phyloP scores from a whole-genome alignment of 176 grass and related monocot species.

The Coix lacrymajobi region DNA sequence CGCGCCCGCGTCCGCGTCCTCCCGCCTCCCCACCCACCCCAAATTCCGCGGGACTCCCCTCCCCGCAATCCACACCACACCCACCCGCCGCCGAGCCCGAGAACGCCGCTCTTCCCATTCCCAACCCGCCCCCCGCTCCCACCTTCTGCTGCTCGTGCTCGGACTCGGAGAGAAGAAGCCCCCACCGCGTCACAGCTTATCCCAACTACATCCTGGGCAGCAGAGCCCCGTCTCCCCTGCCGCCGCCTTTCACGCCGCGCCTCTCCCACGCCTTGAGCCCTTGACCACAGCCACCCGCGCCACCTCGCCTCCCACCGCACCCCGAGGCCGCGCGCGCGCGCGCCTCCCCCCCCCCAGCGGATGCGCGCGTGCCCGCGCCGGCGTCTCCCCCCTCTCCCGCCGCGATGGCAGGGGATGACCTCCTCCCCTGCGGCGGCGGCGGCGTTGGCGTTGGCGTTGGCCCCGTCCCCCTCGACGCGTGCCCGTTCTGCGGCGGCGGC shows the following conservation, averaged over 20 bases:
- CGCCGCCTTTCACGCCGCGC: background rate
- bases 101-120: too few species aligned
- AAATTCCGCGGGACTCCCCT: too few species aligned
- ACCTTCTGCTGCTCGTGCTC: too few species aligned
- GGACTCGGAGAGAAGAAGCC: too few species aligned
- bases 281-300: background rate
- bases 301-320: background rate
- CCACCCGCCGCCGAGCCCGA: too few species aligned
- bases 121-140: too few species aligned
- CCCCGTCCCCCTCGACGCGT: background rate
- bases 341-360: background rate
- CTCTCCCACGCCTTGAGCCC: background rate
- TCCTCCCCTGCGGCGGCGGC: background rate
- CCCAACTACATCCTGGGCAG: too few species aligned
- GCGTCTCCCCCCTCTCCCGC: background rate
- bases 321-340: background rate
- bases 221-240: too few species aligned
- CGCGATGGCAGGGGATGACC: constrained; percentile 1
- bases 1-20: too few species aligned
- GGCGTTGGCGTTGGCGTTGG: background rate
- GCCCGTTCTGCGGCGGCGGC: constrained; percentile 23
- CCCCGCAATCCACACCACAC: too few species aligned
- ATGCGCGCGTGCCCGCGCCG: background rate
- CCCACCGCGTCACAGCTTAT: too few species aligned
- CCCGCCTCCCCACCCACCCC: too few species aligned